Percentiles rank a stretch among this genome's conserved stretches.
Evolutionary conservation across 2,329 filamentous ascomycete species (phyloP).

Genomic region (Alternaria arborescens): DNA sequence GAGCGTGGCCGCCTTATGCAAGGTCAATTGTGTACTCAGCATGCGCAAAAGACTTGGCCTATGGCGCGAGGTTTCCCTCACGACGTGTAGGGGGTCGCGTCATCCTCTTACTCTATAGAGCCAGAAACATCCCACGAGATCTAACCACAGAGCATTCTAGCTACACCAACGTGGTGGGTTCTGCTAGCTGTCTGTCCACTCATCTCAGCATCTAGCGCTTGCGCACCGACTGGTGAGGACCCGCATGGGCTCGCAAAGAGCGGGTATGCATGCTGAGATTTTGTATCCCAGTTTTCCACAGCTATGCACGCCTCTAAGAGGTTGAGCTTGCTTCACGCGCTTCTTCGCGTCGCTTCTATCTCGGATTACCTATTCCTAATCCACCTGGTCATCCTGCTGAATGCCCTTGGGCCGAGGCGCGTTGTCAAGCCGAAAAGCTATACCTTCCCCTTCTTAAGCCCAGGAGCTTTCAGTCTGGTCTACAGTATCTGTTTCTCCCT

Average conservation of each 20-base stretch:
- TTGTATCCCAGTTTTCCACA: conserved; percentile 27
- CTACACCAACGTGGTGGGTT: conserved; percentile 37
- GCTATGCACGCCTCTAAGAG: conserved; percentile 24
- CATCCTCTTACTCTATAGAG: conserved; percentile 29
- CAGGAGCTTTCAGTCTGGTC: conserved; percentile 13
- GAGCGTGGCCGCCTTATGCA: conserved; percentile 25
- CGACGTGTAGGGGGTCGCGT: conserved; percentile 26
- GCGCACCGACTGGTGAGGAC: conserved; percentile 18
- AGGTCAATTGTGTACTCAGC: conserved; percentile 14
- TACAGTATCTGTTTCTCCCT: conserved; percentile 18
- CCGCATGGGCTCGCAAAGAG: conserved; percentile 23
- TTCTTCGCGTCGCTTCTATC: conserved; percentile 24
- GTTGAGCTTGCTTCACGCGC: conserved; percentile 22
- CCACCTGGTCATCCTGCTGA: conserved; percentile 14
- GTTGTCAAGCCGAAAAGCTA: conserved; percentile 18
- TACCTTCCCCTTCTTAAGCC: conserved; percentile 18
- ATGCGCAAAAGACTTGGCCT: conserved; percentile 16
- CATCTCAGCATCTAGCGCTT: conserved; percentile 26
- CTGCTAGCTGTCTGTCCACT: conserved; percentile 28
- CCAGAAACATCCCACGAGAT: conserved; percentile 31
- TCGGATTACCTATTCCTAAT: conserved; percentile 28
- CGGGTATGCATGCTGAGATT: conserved; percentile 30
- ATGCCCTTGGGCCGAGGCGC: conserved; percentile 27
- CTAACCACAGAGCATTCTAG: conserved; percentile 32
- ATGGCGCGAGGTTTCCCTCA: conserved; percentile 18